Base-by-base conservation (phyloP, 1,139 yeast species). In the Sugiyamaella paludigena region DNA sequence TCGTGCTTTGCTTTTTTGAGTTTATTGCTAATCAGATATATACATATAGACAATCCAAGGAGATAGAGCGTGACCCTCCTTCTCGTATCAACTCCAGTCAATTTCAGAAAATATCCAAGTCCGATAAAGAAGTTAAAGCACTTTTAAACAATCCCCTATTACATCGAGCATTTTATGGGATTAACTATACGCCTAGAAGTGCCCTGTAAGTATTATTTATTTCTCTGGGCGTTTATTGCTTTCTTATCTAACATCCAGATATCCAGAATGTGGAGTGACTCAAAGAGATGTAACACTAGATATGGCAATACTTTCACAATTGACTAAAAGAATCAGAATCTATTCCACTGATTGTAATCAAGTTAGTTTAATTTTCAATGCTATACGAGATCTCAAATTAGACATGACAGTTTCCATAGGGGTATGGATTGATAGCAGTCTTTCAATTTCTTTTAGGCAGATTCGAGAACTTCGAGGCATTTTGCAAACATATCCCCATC, bases 331-430 rank as follows among this genome's bases (percentile, higher is more conserved):
- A 53, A 63, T 84, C 10, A 71, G 84, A 55, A 74, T 80, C 6
- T 81, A 80, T 58, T 85, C 87, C 0, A 77, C 81, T 54, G 86
- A 81, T 53, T 84, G 91, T 57, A 65, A 74, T 38, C 88, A 83
- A 60, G 75, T 77, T 1, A 77, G 73, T 16, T 64, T 67, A 36
- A 76, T 82, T 13, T 64, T 84, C 42, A 76, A 77, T 13, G 78
- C 87, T 0, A 78, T 84, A 12, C 66, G 69, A 42, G 71, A 71
- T 6, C 65, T 81, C 48, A 68, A 75, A 19, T 62, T 83, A 36
- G 75, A 81, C 55, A 72, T 83, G 74, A 77, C 83, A 0, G 62
- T 84, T 28, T 68, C 86, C 0, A 62, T 83, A 61, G 89, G 89
- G 0, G 77, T 84, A 1, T 81, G 86, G 86, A 77, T 83, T 37